A percentile compares a stretch with the other conserved stretches of the same genome.
Conservation (phyloP, 2,329 filamentous ascomycete species). For the Thielaviopsis musarum region DNA sequence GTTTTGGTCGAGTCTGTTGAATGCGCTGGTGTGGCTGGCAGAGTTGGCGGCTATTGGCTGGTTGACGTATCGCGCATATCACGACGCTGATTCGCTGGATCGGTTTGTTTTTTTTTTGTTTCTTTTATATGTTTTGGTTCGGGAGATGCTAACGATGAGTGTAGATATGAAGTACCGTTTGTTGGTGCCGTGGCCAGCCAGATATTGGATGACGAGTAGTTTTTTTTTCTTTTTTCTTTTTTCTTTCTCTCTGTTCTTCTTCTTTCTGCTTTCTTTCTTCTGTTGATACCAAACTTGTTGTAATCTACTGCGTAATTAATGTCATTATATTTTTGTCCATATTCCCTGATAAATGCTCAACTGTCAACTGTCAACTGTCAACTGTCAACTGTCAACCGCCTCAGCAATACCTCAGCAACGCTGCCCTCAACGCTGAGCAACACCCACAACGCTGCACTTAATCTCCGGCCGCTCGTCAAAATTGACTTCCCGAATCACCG, state of each 20-base stretch:
- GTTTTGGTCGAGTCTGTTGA: constrained; percentile 67
- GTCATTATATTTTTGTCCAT: neutral
- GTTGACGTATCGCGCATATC: constrained; percentile 63
- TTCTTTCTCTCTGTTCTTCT: neutral
- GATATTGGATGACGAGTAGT: constrained; percentile 69
- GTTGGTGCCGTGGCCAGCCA: constrained; percentile 74
- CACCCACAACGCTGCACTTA: constrained; percentile 30
- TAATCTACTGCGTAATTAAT: neutral
- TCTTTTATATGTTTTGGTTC: neutral
- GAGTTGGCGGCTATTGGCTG: constrained; percentile 65
- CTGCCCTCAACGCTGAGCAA: constrained; percentile 18
- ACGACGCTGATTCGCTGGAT: constrained; percentile 55
- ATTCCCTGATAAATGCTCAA: too few relatives aligned
- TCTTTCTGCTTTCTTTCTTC: neutral
- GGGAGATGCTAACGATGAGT: constrained; percentile 13
- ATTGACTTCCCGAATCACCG: constrained; percentile 29
- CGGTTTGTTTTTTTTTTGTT: constrained; percentile 32
- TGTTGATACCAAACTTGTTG: neutral
- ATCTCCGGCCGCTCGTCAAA: constrained; percentile 32
- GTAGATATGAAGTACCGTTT: constrained; percentile 69
- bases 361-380: too few relatives aligned
- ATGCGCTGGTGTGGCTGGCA: constrained; percentile 62
- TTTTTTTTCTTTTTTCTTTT: neutral
- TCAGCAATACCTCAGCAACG: too few relatives aligned
- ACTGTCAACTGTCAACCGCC: neutral